A percentile compares a stretch with the other conserved stretches of the same genome.
phyloP scores from a whole-genome alignment of 139 green algal species.

The Micromonas commoda region DNA sequence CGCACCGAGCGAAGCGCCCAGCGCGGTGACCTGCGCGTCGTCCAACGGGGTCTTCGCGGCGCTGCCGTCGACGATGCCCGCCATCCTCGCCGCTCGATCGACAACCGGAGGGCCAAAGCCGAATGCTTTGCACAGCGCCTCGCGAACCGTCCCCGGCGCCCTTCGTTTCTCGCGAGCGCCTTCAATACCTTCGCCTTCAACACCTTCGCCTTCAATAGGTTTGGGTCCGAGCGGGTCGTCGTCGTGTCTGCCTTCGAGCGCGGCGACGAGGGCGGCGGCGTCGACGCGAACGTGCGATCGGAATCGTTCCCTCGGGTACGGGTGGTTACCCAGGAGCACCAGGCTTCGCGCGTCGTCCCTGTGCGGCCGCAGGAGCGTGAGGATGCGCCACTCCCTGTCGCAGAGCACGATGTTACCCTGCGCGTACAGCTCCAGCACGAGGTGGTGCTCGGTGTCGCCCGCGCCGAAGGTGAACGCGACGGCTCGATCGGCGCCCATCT shows the following conservation, averaged over 20 bases:
- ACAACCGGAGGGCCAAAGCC: neutral
- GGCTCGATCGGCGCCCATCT: constrained; percentile 49
- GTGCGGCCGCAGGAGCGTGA: constrained; percentile 88
- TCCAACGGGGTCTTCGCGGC: neutral
- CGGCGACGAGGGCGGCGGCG: neutral
- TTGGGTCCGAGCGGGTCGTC: neutral
- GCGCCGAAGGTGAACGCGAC: constrained; percentile 87
- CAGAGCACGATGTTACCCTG: constrained; percentile 93
- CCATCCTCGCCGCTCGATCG: constrained; percentile 19
- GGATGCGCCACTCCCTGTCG: constrained; percentile 76
- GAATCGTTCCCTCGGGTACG: constrained; percentile 49
- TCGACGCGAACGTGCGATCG: neutral
- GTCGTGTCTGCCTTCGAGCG: neutral
- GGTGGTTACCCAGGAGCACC: constrained; percentile 62
- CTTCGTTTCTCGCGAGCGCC: neutral
- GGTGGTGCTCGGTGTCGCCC: constrained; percentile 70
- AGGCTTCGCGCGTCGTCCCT: constrained; percentile 78
- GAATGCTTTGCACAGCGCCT: constrained; percentile 8
- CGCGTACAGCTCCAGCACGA: constrained; percentile 94
- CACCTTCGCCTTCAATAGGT: neutral
- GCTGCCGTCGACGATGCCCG: neutral
- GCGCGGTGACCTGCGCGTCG: neutral
- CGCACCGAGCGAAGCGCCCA: constrained; percentile 4
- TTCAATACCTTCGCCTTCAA: neutral
- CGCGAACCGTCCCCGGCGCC: neutral